Evolutionary conservation across 768 basidiomycete genomes (phyloP).

Genomic region (Lactarius akahatsu): DNA sequence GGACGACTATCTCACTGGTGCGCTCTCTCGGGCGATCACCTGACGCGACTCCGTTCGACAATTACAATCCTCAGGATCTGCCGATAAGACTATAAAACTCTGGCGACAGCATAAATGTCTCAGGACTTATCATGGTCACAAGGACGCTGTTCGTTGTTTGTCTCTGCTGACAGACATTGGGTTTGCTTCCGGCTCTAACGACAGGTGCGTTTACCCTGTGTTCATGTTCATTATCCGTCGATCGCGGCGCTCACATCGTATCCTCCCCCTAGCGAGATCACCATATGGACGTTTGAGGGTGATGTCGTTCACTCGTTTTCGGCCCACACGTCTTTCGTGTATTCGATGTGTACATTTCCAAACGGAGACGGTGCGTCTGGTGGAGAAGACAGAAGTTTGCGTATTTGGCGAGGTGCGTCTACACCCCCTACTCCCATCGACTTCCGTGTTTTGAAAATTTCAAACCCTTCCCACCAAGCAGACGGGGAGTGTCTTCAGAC

Average conservation of each 20-base stretch:
- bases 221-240: neutral
- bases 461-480: conserved; percentile 33
- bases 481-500: conserved; percentile 89
- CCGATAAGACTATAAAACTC: conserved; percentile 90
- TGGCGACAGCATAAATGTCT: conserved; percentile 78
- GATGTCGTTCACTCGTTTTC: conserved; percentile 76
- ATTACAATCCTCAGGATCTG: conserved; percentile 59
- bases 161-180: conserved; percentile 80
- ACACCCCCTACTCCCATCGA: conserved; percentile 5
- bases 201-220: conserved; percentile 57
- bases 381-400: conserved; percentile 90
- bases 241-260: conserved; percentile 15
- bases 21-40: conserved; percentile 21
- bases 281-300: conserved; percentile 86
- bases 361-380: conserved; percentile 83
- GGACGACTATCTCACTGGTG: conserved; percentile 80
- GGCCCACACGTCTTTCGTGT: conserved; percentile 97
- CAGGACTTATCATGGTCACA: conserved; percentile 81
- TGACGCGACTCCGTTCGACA: neutral
- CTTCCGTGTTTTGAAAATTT: conserved; percentile 2
- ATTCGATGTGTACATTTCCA: conserved; percentile 80
- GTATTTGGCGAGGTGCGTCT: conserved; percentile 82
- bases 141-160: conserved; percentile 87
- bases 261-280: conserved; percentile 66
- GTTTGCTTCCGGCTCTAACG: conserved; percentile 95